Conservation (phyloP, 1,284 basidiomycete genomes). For the Psilocybe mexicana region DNA sequence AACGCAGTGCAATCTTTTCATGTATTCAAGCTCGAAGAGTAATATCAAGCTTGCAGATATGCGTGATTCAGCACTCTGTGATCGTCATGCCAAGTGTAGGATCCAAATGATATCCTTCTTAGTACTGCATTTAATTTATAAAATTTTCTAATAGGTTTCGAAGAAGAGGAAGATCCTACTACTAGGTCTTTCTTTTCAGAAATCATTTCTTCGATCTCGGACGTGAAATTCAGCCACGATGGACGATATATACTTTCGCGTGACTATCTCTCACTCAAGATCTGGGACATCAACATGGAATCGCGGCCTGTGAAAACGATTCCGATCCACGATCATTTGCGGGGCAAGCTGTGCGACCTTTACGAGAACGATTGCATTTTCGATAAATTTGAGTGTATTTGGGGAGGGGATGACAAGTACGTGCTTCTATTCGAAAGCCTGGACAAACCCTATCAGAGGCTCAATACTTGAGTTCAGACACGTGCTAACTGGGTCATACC, state of each 20-base stretch:
- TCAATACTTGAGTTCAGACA: slow-evolving; percentile 52
- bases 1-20: slow-evolving; percentile 96
- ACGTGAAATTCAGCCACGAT: slow-evolving; percentile 98
- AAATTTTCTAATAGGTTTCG: slow-evolving; percentile 68
- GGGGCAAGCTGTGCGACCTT: slow-evolving; percentile 96
- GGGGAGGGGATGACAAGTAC: slow-evolving; percentile 93
- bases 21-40: slow-evolving; percentile 99
- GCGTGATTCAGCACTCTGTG: slow-evolving; percentile 97
- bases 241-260: slow-evolving; percentile 96
- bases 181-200: slow-evolving; percentile 99
- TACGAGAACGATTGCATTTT: slow-evolving; percentile 99
- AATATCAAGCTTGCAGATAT: slow-evolving; percentile 99
- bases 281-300: slow-evolving; percentile 99
- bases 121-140: neutral
- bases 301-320: slow-evolving; percentile 96
- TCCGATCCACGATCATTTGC: slow-evolving; percentile 97
- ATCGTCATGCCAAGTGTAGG: slow-evolving; percentile 92
- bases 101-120: slow-evolving; percentile 39
- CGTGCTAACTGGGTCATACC: slow-evolving; percentile 96
- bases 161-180: slow-evolving; percentile 97
- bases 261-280: slow-evolving; percentile 97
- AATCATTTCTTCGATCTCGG: slow-evolving; percentile 99
- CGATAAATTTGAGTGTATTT: slow-evolving; percentile 99
- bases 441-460: slow-evolving; percentile 4
- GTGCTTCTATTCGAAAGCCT: slow-evolving; percentile 35